These are phyloP conservation scores for Candida sanyaensis DNA, from an alignment of 1,139 yeast genomes.

Conservation along the genomic window DNA sequence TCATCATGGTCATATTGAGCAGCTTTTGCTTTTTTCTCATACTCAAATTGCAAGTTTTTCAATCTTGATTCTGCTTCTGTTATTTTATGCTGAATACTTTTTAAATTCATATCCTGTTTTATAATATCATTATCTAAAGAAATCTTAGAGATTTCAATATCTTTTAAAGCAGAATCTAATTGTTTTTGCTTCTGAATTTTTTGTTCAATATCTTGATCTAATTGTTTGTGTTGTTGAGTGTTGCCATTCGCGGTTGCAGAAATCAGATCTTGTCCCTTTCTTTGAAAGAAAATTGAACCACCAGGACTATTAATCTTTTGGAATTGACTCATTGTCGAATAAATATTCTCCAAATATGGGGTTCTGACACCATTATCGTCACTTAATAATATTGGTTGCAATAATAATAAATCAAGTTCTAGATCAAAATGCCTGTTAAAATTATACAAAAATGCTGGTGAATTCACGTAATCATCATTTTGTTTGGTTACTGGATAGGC, in stretches of 20 bases:
- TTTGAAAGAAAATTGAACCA: constrained; percentile 36
- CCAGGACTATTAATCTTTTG: constrained; percentile 46
- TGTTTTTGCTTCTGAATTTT: constrained; percentile 22
- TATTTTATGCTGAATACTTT: constrained; percentile 11
- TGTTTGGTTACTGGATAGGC: constrained; percentile 36
- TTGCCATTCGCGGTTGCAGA: constrained; percentile 1
- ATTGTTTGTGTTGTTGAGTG: constrained; percentile 3
- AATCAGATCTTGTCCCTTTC: constrained; percentile 17
- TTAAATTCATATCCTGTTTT: constrained; percentile 11
- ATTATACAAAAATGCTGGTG: constrained; percentile 62
- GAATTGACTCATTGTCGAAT: constrained; percentile 75
- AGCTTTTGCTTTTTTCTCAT: constrained; percentile 9
- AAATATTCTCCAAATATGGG: constrained; percentile 85
- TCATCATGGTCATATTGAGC: constrained; percentile 15
- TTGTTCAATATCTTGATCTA: constrained; percentile 22
- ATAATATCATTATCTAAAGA: constrained; percentile 22
- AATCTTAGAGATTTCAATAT: constrained; percentile 23
- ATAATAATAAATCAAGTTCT: constrained; percentile 69
- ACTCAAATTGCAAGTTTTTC: constrained; percentile 11
- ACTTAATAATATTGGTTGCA: constrained; percentile 84
- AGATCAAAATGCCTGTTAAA: constrained; percentile 56
- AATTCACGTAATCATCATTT: constrained; percentile 36
- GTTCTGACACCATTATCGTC: constrained; percentile 85
- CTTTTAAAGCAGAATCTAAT: constrained; percentile 22
- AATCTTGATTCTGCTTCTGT: constrained; percentile 12